Percentiles rank a stretch among this genome's conserved stretches.
These are phyloP conservation scores for Boletus hoseneyae DNA, from an alignment of 1,284 basidiomycete species.

Conservation along the genomic window DNA sequence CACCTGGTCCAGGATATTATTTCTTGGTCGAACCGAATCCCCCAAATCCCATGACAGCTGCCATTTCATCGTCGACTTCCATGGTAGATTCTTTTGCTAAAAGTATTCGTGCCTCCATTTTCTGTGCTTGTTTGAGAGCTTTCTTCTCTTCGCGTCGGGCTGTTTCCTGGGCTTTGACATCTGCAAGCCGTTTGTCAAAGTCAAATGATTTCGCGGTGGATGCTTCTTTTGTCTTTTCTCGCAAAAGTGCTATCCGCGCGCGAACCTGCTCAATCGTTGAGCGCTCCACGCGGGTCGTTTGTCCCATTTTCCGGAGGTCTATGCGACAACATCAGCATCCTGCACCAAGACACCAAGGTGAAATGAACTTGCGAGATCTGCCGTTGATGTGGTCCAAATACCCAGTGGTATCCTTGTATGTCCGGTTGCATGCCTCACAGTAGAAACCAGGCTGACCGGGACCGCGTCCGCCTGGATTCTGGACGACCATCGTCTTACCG, in stretches of 20 bases:
- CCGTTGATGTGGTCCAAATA: slow-evolving; percentile 98
- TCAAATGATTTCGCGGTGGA: slow-evolving; percentile 86
- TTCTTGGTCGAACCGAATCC: slow-evolving; percentile 86
- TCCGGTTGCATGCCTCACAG: slow-evolving; percentile 87
- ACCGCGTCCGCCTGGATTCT: slow-evolving; percentile 74
- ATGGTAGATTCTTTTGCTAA: slow-evolving; percentile 52
- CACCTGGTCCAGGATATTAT: too few relatives aligned
- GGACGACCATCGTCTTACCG: slow-evolving; percentile 88
- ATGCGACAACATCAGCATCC: slow-evolving; percentile 1
- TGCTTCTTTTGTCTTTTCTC: slow-evolving; percentile 79
- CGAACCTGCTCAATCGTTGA: slow-evolving; percentile 93
- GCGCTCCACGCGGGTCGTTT: slow-evolving; percentile 87
- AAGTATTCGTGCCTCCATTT: slow-evolving; percentile 65
- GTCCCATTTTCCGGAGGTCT: slow-evolving; percentile 92
- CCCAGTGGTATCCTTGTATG: slow-evolving; percentile 89
- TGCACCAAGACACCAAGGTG: neutral
- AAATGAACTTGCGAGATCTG: slow-evolving; percentile 72
- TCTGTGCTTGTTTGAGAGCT: slow-evolving; percentile 65
- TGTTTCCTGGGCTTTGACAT: slow-evolving; percentile 74
- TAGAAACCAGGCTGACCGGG: slow-evolving; percentile 89
- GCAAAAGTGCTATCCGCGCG: slow-evolving; percentile 81
- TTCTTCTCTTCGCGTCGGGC: slow-evolving; percentile 66
- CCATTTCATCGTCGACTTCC: slow-evolving; percentile 63
- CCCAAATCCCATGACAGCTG: slow-evolving; percentile 89
- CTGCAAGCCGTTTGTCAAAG: slow-evolving; percentile 85